phyloP scores from a whole-genome alignment of 2,329 filamentous ascomycete genomes.

The Sodiomyces alkalinus region DNA sequence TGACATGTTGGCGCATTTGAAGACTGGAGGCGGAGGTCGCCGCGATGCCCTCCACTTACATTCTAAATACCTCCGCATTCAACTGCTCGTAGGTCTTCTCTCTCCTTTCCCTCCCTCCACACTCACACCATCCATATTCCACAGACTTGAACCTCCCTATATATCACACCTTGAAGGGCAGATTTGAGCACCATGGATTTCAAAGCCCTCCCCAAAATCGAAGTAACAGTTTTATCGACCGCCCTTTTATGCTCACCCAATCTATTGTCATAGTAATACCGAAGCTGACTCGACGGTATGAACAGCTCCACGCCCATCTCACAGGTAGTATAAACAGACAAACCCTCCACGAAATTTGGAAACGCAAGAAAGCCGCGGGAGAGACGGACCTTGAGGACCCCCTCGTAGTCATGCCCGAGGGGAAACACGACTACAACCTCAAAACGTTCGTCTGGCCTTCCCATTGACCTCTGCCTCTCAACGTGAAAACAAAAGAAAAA shows the following conservation, averaged over 20 bases:
- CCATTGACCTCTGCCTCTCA: constrained; percentile 3
- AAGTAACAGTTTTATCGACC: constrained; percentile 23
- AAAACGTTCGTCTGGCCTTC: constrained; percentile 38
- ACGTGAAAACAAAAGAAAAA: too few species aligned
- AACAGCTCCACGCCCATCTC: constrained; percentile 64
- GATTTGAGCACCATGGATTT: constrained; percentile 26
- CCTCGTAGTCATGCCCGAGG: constrained; percentile 48
- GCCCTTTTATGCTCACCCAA: not conserved
- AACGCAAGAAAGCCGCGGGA: constrained; percentile 35
- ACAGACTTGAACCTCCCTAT: too few species aligned
- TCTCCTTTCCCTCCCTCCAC: too few species aligned
- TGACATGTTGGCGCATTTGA: too few species aligned
- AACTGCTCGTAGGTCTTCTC: too few species aligned
- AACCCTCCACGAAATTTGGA: constrained; percentile 63
- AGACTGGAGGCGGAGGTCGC: too few species aligned
- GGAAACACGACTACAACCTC: constrained; percentile 57
- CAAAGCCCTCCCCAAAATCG: constrained; percentile 36
- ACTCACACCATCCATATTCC: too few species aligned
- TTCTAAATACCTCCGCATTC: too few species aligned
- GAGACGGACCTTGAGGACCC: constrained; percentile 50
- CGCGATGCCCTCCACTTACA: too few species aligned
- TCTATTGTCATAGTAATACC: constrained; percentile 4
- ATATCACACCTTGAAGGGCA: too few species aligned
- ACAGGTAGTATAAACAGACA: constrained; percentile 62
- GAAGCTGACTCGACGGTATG: constrained; percentile 4